Percentiles rank a stretch among this genome's conserved stretches.
Evolutionary conservation across 2,329 filamentous ascomycete species (phyloP).

Genomic region (Ophiostoma ips): DNA sequence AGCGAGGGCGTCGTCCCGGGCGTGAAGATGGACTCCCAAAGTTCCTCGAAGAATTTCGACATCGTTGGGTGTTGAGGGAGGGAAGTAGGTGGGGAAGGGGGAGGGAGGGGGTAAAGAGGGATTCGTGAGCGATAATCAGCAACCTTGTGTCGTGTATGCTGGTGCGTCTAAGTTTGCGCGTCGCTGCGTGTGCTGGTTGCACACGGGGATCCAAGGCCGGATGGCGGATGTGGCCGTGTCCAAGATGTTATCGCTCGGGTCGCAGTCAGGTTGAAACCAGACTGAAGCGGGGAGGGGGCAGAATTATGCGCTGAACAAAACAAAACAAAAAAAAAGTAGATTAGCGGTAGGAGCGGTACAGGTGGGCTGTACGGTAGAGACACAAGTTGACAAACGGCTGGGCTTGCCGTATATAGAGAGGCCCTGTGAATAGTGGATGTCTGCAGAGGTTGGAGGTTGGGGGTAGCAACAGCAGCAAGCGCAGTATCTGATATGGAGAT

Average conservation of each 20-base stretch:
- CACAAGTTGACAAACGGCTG: too few species aligned
- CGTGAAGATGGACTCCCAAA: conserved; percentile 89
- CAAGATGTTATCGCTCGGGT: background rate
- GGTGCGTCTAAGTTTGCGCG: background rate
- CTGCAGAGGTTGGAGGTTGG: too few species aligned
- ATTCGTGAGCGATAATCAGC: too few species aligned
- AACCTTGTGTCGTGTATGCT: background rate
- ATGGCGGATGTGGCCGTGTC: background rate
- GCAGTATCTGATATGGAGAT: too few species aligned
- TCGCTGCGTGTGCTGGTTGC: background rate
- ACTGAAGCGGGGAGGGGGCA: conserved; percentile 1
- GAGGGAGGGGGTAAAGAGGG: background rate
- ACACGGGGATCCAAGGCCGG: background rate
- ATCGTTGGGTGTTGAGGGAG: conserved; percentile 23
- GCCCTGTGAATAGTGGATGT: too few species aligned
- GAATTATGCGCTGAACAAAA: background rate
- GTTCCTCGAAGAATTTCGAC: conserved; percentile 53
- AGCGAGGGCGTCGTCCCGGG: conserved; percentile 81
- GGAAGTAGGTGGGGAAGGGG: background rate
- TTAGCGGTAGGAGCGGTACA: background rate
- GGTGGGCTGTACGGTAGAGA: background rate
- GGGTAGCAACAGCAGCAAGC: too few species aligned
- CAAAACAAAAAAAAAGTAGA: too few species aligned
- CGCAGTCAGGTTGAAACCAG: background rate
- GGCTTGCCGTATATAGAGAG: too few species aligned